Evolutionary conservation across 345 rosid genomes (phyloP), one percentile per base, ranked within the genome.

Genomic region (Capsella bursapastoris): DNA sequence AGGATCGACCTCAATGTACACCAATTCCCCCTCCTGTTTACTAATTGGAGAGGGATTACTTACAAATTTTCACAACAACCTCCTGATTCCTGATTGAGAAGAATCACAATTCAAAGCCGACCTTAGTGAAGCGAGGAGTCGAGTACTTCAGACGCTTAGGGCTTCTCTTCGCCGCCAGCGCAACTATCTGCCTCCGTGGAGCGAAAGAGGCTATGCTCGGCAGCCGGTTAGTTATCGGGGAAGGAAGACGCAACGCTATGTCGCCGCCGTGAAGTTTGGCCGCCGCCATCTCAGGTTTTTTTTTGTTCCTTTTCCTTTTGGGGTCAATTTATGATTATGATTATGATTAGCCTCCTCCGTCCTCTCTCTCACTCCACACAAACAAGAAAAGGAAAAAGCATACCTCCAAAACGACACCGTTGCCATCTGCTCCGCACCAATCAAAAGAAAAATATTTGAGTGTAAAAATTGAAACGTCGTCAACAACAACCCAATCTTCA

Each of bases 121-220:
- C 98, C 95, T 88, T 88, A 32, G 84, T 57, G 66, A 87, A 87
- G 51, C 88, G 93, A 79, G 95, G 93, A 73, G 91, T 72, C 7
- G 89, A 80, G 82, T 94, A 94, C 49, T 91, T 94, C 79, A 94
- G 94, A 60, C 97, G 96, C 83, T 94, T 94, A 16, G 97, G 98
- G 82, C 85, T 91, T 80, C 87, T 84, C 83, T 89, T 94, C 50
- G 82, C 82, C 3, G 93, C 83, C 80, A 91, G 75, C 29, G 89
- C 81, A 12, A 82, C 38, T 66, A 83, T 75, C 0, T 34, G 71
- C 29, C 77, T 82, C 27, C 53, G 72, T 25, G 71, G 66, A 47
- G 15, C 32, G 35, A 80, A 83, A 41, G 74, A 79, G 58, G 78
- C 70, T 8, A 71, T 61, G 79, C 45, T 16, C 2, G 71, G 66